Evolutionary conservation across 164 flowering plant genomes (phyloP).

Genomic region (Umbellularia californica): DNA sequence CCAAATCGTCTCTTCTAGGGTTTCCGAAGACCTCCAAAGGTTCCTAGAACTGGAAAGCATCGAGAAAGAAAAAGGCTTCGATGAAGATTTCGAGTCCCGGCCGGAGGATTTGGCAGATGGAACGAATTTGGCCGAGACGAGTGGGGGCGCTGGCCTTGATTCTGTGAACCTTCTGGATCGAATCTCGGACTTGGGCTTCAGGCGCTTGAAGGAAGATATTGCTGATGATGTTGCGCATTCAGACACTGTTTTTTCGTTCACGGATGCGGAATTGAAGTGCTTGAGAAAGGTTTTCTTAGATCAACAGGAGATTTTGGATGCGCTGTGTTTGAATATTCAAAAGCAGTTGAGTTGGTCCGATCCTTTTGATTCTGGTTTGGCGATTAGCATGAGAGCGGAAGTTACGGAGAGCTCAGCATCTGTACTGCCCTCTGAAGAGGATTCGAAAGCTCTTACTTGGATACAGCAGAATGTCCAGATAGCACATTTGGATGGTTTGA

Average conservation of each 20-base stretch:
- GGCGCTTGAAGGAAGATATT: conserved; percentile 41
- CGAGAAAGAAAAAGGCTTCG: conserved; percentile 18
- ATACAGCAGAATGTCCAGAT: conserved; percentile 60
- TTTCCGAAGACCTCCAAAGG: conserved; percentile 23
- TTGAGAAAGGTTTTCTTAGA: conserved; percentile 54
- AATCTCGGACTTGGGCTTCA: conserved; percentile 49
- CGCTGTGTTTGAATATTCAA: conserved; percentile 60
- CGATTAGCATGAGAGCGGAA: conserved; percentile 34
- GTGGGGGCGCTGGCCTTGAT: conserved; percentile 19
- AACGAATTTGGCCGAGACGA: conserved; percentile 26
- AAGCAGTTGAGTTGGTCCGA: conserved; percentile 49
- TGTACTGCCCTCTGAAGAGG: conserved; percentile 19
- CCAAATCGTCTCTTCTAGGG: conserved; percentile 46
- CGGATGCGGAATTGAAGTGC: conserved; percentile 48
- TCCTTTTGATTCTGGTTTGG: conserved; percentile 42
- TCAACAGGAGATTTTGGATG: conserved; percentile 59
- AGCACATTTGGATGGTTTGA: conserved; percentile 71
- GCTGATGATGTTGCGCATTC: conserved; percentile 7
- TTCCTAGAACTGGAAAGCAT: conserved; percentile 24
- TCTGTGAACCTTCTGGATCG: conserved; percentile 33
- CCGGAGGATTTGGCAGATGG: conserved; percentile 21
- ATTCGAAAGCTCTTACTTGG: conserved; percentile 34
- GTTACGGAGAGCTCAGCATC: conserved; percentile 18
- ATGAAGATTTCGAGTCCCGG: conserved; percentile 23
- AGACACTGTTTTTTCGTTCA: conserved; percentile 14